Conservation (phyloP, 495 filamentous ascomycete species). For the Glonium stellatum region DNA sequence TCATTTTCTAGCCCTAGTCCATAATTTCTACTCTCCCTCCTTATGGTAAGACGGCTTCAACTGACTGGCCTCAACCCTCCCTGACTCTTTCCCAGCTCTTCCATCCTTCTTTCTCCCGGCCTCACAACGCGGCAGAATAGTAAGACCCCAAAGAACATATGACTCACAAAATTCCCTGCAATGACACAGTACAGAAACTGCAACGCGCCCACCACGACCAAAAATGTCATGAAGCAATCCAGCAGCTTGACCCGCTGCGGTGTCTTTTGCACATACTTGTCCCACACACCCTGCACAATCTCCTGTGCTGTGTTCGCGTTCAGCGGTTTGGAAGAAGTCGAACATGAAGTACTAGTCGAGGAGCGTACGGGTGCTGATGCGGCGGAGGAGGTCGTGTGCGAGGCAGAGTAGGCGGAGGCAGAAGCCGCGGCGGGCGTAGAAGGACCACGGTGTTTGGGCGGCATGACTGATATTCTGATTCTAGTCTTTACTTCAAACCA, state of each 20-base stretch:
- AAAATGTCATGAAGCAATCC: conserved; percentile 85
- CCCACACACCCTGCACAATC: conserved; percentile 53
- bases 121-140: background rate
- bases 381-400: conserved; percentile 36
- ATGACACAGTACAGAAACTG: conserved; percentile 92
- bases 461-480: conserved; percentile 35
- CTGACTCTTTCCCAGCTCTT: background rate
- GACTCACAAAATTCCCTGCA: conserved; percentile 86
- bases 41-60: too few species aligned
- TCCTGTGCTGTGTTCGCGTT: conserved; percentile 45
- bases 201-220: conserved; percentile 75
- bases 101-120: background rate
- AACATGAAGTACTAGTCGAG: too few species aligned
- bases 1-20: too few species aligned
- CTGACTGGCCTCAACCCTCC: too few species aligned
- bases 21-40: too few species aligned
- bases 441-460: conserved; percentile 42
- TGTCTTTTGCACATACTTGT: conserved; percentile 69
- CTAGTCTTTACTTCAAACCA: too few species aligned
- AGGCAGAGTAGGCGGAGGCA: conserved; percentile 4
- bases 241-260: conserved; percentile 88
- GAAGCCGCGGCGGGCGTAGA: conserved; percentile 11
- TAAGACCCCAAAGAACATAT: background rate
- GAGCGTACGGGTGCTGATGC: conserved; percentile 30
- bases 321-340: conserved; percentile 6